These are phyloP conservation scores for Lentinus brumalis DNA, from an alignment of 768 basidiomycete species.

Conservation along the genomic window DNA sequence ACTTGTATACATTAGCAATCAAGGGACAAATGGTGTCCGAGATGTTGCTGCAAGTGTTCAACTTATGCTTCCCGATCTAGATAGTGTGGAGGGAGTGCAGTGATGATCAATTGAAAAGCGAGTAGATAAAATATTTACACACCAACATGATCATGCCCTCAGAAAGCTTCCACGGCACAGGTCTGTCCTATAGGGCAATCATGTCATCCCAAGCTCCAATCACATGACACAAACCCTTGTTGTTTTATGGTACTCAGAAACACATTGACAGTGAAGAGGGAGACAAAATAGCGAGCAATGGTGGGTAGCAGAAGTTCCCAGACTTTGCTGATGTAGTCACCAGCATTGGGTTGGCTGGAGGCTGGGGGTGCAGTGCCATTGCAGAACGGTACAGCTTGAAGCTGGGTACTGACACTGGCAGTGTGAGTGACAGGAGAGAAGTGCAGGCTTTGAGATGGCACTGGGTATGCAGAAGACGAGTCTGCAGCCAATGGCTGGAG, in stretches of 20 bases:
- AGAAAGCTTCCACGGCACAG: no score
- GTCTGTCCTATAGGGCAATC: no score
- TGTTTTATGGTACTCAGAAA: background rate
- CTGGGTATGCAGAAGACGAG: background rate
- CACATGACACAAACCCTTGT: background rate
- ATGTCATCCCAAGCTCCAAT: background rate
- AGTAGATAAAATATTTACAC: no score
- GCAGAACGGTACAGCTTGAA: background rate
- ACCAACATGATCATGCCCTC: background rate
- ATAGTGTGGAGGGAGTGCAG: background rate
- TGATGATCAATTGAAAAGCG: background rate
- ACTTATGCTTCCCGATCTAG: background rate
- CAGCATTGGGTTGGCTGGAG: background rate
- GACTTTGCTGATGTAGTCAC: background rate
- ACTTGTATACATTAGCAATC: background rate
- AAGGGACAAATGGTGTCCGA: background rate
- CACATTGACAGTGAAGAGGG: background rate
- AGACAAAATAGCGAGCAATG: background rate
- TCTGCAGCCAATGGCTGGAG: no score
- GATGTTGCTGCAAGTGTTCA: background rate
- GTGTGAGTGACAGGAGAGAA: background rate
- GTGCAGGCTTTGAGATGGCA: no score
- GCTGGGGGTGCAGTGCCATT: background rate
- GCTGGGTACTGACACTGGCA: background rate
- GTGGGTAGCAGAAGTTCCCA: background rate